Conservation (phyloP, 108 stramenopile genomes). For the Schizochytrium sp. region DNA sequence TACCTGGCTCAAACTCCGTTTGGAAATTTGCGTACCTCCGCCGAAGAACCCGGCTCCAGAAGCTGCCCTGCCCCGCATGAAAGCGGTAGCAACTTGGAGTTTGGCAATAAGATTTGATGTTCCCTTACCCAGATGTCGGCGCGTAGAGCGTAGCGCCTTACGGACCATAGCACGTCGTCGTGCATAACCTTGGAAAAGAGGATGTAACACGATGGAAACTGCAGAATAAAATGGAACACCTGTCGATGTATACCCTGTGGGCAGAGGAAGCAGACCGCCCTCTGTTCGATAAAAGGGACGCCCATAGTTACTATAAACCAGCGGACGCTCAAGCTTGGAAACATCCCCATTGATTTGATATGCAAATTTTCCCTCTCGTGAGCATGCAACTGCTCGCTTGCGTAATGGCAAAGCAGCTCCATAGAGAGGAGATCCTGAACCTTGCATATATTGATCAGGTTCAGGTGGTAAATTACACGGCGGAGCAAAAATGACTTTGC, state of each 20-base stretch:
- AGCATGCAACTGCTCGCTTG: background rate
- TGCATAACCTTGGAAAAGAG: background rate
- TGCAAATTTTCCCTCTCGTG: background rate
- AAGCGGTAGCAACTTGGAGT: constrained; percentile 28
- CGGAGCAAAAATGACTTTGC: constrained; percentile 8
- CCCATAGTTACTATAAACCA: constrained; percentile 48
- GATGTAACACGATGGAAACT: background rate
- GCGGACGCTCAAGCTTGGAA: background rate
- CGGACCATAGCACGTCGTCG: background rate
- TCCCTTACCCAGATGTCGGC: background rate
- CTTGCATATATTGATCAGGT: background rate
- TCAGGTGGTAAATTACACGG: constrained; percentile 40
- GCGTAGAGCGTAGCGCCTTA: background rate
- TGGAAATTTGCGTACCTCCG: too few relatives aligned
- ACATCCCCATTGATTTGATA: background rate
- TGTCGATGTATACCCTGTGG: constrained; percentile 41
- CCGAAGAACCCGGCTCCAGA: too few relatives aligned
- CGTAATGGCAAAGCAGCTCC: background rate
- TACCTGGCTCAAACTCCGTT: too few relatives aligned
- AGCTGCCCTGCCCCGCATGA: background rate
- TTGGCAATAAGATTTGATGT: background rate
- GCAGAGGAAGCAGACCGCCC: constrained; percentile 13
- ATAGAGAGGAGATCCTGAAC: background rate
- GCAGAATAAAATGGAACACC: background rate
- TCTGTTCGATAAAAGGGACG: background rate